Base-by-base conservation (phyloP, 164 flowering plant genomes). In the Protea cynaroides region DNA sequence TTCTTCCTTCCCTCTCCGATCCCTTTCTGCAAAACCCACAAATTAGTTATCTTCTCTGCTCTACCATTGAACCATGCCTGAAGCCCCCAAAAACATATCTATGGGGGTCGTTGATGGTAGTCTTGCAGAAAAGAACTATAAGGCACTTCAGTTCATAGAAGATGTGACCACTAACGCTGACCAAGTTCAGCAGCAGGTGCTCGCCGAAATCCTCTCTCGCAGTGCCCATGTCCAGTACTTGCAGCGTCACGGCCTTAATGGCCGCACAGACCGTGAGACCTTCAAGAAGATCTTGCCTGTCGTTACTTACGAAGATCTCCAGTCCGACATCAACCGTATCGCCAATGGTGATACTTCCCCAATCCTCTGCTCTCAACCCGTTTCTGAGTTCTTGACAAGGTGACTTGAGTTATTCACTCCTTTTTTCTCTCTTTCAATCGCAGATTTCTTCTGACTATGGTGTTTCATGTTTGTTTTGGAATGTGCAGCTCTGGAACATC, bases 351-450 rank as follows among this genome's bases (percentile, higher is more conserved):
- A 66, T 25, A 36, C 63, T 40, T 66, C 69, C 9, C 25, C 47
- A 1, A 66, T 66, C 10, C 63, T 66, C 22, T 66, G 69, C 15
- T 34, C 49, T 1, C 17, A 34, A 19, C 64, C 69, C 57, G 47
- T 66, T 12, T 58, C 69, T 6, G 69, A 66, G 47, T 66, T 66
- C 49, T 52, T 66, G 63, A 66, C 69, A 5, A 66, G 69, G 69
- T 66, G n/a, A 13, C 21, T 29, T 29, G 21, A 8, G 25, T 36
- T 6, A 38, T 36, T 18, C 8, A 9, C 13, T 54, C 15, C 5
- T 55, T 12, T 55, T 9, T 25, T n/a, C 25, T 23, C 5, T 55
- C 58, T 55, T 8, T 21, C 15, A n/a, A n/a, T n/a, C n/a, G n/a
- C n/a, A n/a, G n/a, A n/a, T n/a, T n/a, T n/a, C n/a, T n/a, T n/a